Base-by-base conservation (phyloP, 1,284 basidiomycete genomes). In the Phylloboletellus chloephorus region DNA sequence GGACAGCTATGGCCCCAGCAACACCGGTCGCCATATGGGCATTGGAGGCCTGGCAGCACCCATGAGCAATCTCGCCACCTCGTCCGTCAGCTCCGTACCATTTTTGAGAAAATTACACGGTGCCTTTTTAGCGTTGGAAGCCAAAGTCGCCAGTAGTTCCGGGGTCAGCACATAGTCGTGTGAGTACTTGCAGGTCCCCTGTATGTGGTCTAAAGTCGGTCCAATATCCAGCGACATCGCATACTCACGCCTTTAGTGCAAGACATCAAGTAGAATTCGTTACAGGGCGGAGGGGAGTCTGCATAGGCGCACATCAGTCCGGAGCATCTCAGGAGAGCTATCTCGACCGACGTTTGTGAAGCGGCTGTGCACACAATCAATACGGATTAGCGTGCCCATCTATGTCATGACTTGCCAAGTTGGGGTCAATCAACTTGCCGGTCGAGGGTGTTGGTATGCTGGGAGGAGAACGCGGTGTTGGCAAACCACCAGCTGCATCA, bases 1-100 rank as follows among this genome's bases (percentile, higher is more conserved):
- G 84, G 84, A 56, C 84, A 88, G n/a, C 75, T 67, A 58, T 88
- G 84, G 5, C 84, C 84, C 82, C 84, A 87, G 60, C 83, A 86
- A 53, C 84, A 88, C 44, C 66, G 67, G 30, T 77, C 73, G 33
- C 80, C 83, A 49, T 78, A 80, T 6, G 83, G 81, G 49, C 84
- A 88, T 37, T 71, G 70, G 21, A 79, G 64, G 26, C 82, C 84
- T 87, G 46, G n/a, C 12, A 25, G 3, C 4, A 19, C 12, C 17
- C 35, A 25, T 39, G 31, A 37, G 19, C 34, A 22, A 49, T 16
- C 15, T 13, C 23, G 13, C 5, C 31, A 13, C 10, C 30, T 38
- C n/a, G 17, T 39, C 23, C 25, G 35, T 31, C 13, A 10, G 12
- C 19, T 16, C 21, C 64, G 31, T 46, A 78, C 84, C 80, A 52